A percentile compares a stretch with the other conserved stretches of the same genome.
Conservation (phyloP, 225 moss, liverwort and hornwort species). For the Anthoceros angustus region DNA sequence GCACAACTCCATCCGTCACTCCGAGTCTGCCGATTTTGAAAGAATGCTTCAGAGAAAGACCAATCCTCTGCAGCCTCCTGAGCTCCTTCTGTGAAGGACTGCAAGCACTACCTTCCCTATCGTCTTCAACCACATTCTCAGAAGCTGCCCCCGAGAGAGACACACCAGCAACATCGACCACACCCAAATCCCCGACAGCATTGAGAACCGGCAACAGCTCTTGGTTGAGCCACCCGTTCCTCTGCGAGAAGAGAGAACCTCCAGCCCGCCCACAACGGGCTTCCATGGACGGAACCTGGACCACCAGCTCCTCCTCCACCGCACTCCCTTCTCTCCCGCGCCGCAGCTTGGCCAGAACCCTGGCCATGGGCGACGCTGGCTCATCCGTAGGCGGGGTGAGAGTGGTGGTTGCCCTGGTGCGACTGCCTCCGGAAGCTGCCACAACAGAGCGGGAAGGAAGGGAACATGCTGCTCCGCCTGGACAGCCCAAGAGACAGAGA, state of each 20-base stretch:
- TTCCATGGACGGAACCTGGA: background rate
- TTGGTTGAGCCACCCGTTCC: background rate
- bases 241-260: slow-evolving; percentile 1
- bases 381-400: background rate
- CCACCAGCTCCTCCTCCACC: background rate
- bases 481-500: no score
- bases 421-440: no score
- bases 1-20: background rate
- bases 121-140: background rate
- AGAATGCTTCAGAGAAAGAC: background rate
- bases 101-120: background rate
- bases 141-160: background rate
- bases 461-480: no score
- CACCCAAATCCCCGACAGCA: background rate
- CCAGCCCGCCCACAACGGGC: background rate
- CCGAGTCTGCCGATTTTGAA: background rate
- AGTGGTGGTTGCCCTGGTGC: background rate
- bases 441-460: no score
- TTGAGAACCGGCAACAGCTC: background rate
- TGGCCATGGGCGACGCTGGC: background rate
- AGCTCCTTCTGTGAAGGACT: background rate
- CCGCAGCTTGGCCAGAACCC: background rate
- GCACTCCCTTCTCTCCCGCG: background rate
- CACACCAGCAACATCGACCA: background rate
- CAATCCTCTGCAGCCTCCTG: background rate